Percentiles rank a stretch among this genome's conserved stretches.
Evolutionary conservation across 108 stramenopile genomes (phyloP).

Genomic region (Fragilaria crotonensis): DNA sequence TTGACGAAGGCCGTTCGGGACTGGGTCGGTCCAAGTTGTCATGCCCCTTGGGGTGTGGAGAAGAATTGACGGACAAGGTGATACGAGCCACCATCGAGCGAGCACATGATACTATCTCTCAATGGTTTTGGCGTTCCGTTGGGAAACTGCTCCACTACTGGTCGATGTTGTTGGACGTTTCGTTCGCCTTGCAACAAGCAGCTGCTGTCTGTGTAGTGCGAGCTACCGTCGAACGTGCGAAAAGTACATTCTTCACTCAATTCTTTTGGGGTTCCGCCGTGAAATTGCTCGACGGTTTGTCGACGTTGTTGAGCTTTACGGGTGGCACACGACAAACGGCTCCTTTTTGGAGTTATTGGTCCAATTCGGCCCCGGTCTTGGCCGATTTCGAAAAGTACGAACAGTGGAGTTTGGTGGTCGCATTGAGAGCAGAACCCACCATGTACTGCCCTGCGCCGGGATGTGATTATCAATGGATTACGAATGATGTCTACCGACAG

Average conservation of each 20-base stretch:
- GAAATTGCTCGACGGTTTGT: background rate
- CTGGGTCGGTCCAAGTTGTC: slow-evolving; percentile 6
- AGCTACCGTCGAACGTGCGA: too few species aligned
- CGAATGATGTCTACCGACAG: slow-evolving; percentile 1
- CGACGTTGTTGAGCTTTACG: background rate
- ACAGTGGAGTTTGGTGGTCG: slow-evolving; percentile 13
- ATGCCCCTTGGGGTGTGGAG: slow-evolving; percentile 18
- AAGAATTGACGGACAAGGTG: background rate
- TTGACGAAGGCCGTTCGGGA: slow-evolving; percentile 13
- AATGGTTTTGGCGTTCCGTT: too few species aligned
- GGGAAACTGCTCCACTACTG: background rate
- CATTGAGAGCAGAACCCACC: background rate
- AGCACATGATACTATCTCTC: slow-evolving; percentile 4
- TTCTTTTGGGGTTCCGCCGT: too few species aligned
- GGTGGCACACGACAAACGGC: background rate
- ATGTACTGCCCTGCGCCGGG: slow-evolving; percentile 15
- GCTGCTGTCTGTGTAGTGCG: too few species aligned
- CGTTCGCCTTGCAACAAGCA: too few species aligned
- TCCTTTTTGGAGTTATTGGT: slow-evolving; percentile 4
- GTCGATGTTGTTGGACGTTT: too few species aligned
- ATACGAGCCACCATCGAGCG: slow-evolving; percentile 10
- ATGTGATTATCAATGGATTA: slow-evolving; percentile 19
- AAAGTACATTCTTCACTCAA: too few species aligned
- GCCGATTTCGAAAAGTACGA: slow-evolving; percentile 9
- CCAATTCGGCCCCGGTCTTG: slow-evolving; percentile 4